These are phyloP conservation scores for Penicillium fimorum DNA, from an alignment of 495 filamentous ascomycete genomes.

Conservation along the genomic window DNA sequence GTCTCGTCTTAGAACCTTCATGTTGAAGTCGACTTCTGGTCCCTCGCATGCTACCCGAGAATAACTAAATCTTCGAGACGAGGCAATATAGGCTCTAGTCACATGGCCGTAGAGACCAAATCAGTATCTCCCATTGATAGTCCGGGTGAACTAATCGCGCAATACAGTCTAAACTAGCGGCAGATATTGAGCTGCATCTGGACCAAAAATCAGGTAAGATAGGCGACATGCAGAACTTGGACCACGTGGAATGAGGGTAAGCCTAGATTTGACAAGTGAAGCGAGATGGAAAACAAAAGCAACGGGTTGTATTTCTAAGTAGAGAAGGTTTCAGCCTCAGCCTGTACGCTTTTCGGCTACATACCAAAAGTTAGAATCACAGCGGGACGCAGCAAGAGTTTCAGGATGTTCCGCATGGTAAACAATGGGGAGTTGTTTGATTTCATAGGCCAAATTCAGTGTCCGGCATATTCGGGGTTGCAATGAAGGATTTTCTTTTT, in stretches of 20 bases:
- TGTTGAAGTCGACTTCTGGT: not conserved
- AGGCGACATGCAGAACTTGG: constrained; percentile 31
- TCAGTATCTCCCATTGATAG: not conserved
- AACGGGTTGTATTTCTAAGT: not conserved
- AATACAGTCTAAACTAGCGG: not conserved
- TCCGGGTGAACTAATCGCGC: not conserved
- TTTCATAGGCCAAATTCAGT: not conserved
- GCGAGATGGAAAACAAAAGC: not conserved
- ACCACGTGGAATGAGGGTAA: constrained; percentile 25
- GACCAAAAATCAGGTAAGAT: constrained; percentile 21
- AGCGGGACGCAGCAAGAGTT: constrained; percentile 1
- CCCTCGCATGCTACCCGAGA: not conserved
- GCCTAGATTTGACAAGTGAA: constrained; percentile 1
- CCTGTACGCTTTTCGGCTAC: constrained; percentile 2
- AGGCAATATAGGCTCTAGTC: not conserved
- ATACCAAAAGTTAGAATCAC: not conserved
- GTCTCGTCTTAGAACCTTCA: not conserved
- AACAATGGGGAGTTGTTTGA: not conserved
- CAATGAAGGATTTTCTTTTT: too few relatives aligned
- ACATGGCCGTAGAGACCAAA: not conserved
- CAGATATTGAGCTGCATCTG: constrained; percentile 10
- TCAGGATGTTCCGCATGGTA: constrained; percentile 12
- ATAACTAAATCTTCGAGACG: not conserved
- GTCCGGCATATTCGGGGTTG: not conserved
- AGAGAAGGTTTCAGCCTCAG: constrained; percentile 3